Base-by-base conservation (phyloP, 1,284 basidiomycete species). In the Ceratobasidium sp. region DNA sequence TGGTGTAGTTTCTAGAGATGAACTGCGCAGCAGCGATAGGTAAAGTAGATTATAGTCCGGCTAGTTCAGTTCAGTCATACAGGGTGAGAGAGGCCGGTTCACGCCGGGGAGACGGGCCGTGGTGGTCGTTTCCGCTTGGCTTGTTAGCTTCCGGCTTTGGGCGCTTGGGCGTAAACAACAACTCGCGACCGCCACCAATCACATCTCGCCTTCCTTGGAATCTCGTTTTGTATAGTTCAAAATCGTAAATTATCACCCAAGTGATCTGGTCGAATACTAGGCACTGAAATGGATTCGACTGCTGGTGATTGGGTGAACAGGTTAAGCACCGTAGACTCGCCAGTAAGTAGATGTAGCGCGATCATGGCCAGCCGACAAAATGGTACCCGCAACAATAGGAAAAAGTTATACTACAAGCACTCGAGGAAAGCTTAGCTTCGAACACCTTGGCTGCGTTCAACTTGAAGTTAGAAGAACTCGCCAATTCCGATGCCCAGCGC, bases 391-490 rank as follows among this genome's bases (percentile, higher is more conserved):
- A 4, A 20, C 15, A 28, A 50, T 54, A 67, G 65, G 65, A 67
- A n/a, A 4, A 28, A 6, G 28, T 67, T 6, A 20, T 67, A 28
- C 28, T 52, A 6, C 26, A 65, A 10, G 71, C 71, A 2, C 71
- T 75, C 26, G 33, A 65, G 48, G 28, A 65, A 20, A 65, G 61
- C 26, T 48, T 75, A n/a, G 28, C 12, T 12, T 44, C 23, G 1
- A 33, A 54, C 2, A 52, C 9, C n/a, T 33, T 75, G 10, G 17
- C 44, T 4, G 42, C 7, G 28, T 75, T 75, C 50, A 75, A 64
- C 46, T 12, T 40, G 26, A 10, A 44, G 3, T n/a, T 75, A 1
- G 17, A 26, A 3, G 38, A 65, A 40, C 61, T 65, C 15, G 42
- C 28, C 13, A 20, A 3, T 10, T 50, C 48, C 5, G 71, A 75